phyloP scores from a whole-genome alignment of 805 yeast genomes.

The Candida nitratophila region DNA sequence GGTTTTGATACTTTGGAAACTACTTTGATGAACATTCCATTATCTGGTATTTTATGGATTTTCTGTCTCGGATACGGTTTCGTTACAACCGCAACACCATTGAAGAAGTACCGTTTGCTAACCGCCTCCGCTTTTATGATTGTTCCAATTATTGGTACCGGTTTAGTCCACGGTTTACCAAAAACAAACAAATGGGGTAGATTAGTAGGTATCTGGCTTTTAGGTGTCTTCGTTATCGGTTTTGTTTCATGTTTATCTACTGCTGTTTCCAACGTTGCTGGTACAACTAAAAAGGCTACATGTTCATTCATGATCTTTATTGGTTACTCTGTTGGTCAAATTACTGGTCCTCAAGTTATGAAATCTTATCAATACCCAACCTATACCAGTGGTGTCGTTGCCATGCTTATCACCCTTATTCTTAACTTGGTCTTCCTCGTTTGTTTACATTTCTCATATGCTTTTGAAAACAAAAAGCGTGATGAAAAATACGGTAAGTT shows the following conservation, averaged over 20 bases:
- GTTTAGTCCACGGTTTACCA: slow-evolving; percentile 9
- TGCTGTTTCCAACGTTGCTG: slow-evolving; percentile 45
- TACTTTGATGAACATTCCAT: slow-evolving; percentile 30
- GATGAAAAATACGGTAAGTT: slow-evolving; percentile 27
- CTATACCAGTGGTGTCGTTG: slow-evolving; percentile 52
- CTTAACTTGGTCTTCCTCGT: slow-evolving; percentile 13
- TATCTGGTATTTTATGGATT: slow-evolving; percentile 20
- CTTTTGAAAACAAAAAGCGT: slow-evolving; percentile 41
- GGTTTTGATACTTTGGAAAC: slow-evolving; percentile 20
- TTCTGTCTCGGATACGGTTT: slow-evolving; percentile 7
- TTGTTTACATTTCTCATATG: slow-evolving; percentile 10
- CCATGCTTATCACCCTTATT: slow-evolving; percentile 35
- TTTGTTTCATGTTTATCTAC: slow-evolving; percentile 13
- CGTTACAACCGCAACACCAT: slow-evolving; percentile 6
- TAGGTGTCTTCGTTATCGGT: slow-evolving; percentile 12
- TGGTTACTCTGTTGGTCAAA: slow-evolving; percentile 50
- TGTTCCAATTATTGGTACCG: slow-evolving; percentile 10
- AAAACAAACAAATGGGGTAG: slow-evolving; percentile 14
- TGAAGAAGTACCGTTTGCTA: slow-evolving; percentile 8
- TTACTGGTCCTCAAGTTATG: slow-evolving; percentile 62
- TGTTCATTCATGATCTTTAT: slow-evolving; percentile 48
- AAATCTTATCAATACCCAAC: slow-evolving; percentile 42
- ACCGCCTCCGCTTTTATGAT: slow-evolving; percentile 11
- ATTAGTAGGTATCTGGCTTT: slow-evolving; percentile 10
- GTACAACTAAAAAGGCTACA: slow-evolving; percentile 48